phyloP scores from a whole-genome alignment of 202 grass and related monocot species.

The Digitaria exilis region DNA sequence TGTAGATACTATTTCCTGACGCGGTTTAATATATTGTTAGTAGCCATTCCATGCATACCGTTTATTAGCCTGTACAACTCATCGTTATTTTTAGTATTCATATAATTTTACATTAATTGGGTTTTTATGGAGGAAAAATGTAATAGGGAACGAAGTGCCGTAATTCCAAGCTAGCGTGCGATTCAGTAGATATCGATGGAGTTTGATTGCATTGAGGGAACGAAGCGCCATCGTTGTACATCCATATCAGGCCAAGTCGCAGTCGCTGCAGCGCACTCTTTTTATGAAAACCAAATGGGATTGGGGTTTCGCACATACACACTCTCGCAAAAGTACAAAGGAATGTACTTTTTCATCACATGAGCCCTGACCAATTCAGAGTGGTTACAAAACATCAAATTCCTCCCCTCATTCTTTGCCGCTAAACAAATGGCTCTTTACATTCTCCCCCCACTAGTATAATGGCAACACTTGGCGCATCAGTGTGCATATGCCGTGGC shows the following conservation, averaged over 20 bases:
- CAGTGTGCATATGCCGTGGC: background rate
- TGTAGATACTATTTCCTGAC: background rate
- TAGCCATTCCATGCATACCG: background rate
- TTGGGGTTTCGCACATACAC: background rate
- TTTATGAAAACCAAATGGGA: constrained; percentile 18
- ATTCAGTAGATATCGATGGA: background rate
- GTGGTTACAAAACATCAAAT: constrained; percentile 48
- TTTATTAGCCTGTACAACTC: no score
- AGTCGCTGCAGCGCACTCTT: background rate
- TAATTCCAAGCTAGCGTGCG: no score
- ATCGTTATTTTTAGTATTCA: no score
- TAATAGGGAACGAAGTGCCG: no score
- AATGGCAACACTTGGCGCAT: background rate
- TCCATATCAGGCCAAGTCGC: constrained; percentile 18
- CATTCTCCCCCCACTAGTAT: constrained; percentile 34
- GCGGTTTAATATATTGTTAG: background rate
- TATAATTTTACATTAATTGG: no score
- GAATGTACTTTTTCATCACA: constrained; percentile 58
- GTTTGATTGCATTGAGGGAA: background rate
- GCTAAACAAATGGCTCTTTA: constrained; percentile 38
- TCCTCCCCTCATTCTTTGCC: constrained; percentile 37
- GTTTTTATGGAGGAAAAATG: no score
- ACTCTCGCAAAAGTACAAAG: constrained; percentile 43
- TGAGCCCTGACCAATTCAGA: constrained; percentile 35
- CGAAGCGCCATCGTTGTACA: background rate